Conservation (phyloP, 2,329 filamentous ascomycete genomes). For the Pseudocercospora ulei region DNA sequence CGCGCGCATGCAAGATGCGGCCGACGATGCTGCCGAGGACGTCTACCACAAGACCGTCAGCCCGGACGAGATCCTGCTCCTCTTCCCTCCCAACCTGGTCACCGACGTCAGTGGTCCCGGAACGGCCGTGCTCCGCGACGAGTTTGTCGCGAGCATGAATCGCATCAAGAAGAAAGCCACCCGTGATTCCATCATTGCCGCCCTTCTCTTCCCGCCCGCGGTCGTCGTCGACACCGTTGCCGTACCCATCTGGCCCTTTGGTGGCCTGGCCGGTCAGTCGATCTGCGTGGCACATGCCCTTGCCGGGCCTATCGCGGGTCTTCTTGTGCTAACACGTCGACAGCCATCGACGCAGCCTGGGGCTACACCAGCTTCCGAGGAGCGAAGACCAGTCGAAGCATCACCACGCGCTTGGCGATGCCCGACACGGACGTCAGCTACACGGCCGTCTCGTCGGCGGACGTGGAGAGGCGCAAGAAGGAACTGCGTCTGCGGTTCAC, state of each 20-base stretch:
- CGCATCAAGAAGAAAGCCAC: slow-evolving; percentile 38
- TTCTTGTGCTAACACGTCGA: slow-evolving; percentile 13
- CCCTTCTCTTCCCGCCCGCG: slow-evolving; percentile 37
- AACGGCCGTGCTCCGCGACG: slow-evolving; percentile 30
- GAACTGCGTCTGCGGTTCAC: slow-evolving; percentile 35
- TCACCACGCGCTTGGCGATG: slow-evolving; percentile 35
- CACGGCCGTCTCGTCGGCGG: slow-evolving; percentile 5
- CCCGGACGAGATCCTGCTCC: slow-evolving; percentile 37
- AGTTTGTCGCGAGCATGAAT: slow-evolving; percentile 39
- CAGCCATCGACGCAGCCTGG: slow-evolving; percentile 35
- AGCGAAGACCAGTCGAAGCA: slow-evolving; percentile 36
- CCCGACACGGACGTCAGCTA: slow-evolving; percentile 7
- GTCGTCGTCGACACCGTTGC: slow-evolving; percentile 33
- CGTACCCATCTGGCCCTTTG: slow-evolving; percentile 35
- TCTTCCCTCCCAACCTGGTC: slow-evolving; percentile 33
- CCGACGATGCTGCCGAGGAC: slow-evolving; percentile 29
- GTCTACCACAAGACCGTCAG: slow-evolving; percentile 34
- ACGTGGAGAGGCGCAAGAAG: slow-evolving; percentile 25
- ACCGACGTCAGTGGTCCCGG: slow-evolving; percentile 26
- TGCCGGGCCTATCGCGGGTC: background rate
- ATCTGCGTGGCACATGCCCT: background rate
- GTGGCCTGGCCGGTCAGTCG: slow-evolving; percentile 27
- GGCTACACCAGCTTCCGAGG: slow-evolving; percentile 40
- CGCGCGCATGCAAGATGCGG: slow-evolving; percentile 19
- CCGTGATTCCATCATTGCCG: slow-evolving; percentile 38